Conservation (phyloP, 345 rosid species). For the Eucalyptus lansdowneana region DNA sequence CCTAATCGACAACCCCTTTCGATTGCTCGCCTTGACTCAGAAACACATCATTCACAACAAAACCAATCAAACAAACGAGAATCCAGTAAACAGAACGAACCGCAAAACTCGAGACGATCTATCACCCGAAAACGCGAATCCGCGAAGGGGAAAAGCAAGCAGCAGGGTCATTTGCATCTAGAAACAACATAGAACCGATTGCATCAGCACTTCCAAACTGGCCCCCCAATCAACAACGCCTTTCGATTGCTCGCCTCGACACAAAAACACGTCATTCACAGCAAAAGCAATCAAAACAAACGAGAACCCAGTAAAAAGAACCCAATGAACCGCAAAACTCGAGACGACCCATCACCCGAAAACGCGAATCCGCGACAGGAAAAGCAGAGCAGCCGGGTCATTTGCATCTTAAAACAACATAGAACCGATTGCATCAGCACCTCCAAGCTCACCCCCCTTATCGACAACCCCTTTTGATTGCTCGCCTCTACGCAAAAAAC, state of each 20-base stretch:
- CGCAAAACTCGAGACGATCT: background rate
- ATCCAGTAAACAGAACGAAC: background rate
- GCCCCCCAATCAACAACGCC: background rate
- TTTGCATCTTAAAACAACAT: no score
- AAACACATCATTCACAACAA: background rate
- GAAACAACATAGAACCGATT: background rate
- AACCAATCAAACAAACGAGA: background rate
- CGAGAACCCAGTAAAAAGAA: background rate
- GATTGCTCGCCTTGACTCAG: background rate
- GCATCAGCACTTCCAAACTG: background rate
- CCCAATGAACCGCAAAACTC: background rate
- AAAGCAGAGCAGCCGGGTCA: background rate
- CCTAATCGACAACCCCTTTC: background rate
- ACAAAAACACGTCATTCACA: background rate
- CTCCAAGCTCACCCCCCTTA: background rate
- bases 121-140: background rate
- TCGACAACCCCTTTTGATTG: background rate
- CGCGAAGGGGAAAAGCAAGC: background rate
- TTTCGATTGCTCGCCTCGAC: background rate
- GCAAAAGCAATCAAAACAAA: background rate
- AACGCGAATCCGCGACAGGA: background rate
- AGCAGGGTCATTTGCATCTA: no score
- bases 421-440: background rate
- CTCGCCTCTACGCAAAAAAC: background rate
- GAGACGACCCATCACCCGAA: background rate